These are phyloP conservation scores for Scutellaria galericulata DNA, from an alignment of 257 asterid species.

Conservation along the genomic window DNA sequence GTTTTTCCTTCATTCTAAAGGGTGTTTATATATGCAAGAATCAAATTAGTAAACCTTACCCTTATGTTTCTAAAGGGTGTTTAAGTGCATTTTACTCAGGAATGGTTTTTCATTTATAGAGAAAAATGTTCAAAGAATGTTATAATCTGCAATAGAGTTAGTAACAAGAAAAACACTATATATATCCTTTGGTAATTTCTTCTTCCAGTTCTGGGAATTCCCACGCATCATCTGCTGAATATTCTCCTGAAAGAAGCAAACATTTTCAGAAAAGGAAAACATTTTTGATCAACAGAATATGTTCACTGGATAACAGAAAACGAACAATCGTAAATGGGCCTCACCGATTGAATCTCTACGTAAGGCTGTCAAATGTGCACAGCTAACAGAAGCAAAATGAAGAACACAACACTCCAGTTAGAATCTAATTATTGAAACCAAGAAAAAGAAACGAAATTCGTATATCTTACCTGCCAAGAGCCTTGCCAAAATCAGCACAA, in stretches of 20 bases:
- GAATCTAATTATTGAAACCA: neutral
- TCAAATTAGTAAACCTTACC: neutral
- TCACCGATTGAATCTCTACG: slow-evolving; percentile 94
- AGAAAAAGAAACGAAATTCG: neutral
- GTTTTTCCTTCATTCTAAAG: neutral
- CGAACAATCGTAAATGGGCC: neutral
- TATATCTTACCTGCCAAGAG: slow-evolving; percentile 71
- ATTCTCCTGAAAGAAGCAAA: slow-evolving; percentile 62
- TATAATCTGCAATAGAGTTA: neutral
- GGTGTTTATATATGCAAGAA: slow-evolving; percentile 12
- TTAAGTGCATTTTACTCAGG: neutral
- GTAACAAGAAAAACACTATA: slow-evolving; percentile 43
- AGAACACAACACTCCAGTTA: neutral
- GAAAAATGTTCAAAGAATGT: neutral
- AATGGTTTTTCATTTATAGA: slow-evolving; percentile 9
- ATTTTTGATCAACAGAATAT: neutral
- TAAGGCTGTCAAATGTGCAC: slow-evolving; percentile 93
- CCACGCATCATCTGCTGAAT: slow-evolving; percentile 93
- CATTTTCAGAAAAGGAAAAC: no score
- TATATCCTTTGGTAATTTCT: slow-evolving; percentile 71
- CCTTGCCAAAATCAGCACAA: slow-evolving; percentile 94
- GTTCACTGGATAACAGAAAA: neutral
- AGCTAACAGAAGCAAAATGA: slow-evolving; percentile 48
- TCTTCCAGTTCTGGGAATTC: slow-evolving; percentile 88
- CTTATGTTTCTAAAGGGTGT: slow-evolving; percentile 5